These are phyloP conservation scores for Heterobasidion irregulare DNA, from an alignment of 1,284 basidiomycete species.

Conservation along the genomic window DNA sequence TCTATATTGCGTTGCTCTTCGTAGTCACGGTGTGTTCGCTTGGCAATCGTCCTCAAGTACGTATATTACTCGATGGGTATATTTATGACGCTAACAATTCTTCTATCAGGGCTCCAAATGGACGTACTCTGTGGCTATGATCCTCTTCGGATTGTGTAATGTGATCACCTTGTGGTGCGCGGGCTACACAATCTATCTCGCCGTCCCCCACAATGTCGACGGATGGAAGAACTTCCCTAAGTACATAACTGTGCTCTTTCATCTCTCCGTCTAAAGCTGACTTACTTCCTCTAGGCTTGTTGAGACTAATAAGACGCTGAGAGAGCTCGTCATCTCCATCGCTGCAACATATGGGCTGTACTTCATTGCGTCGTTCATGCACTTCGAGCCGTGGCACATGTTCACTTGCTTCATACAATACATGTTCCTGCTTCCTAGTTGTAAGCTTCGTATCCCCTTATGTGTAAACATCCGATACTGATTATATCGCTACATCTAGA, in stretches of 20 bases:
- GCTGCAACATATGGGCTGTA: conserved; percentile 87
- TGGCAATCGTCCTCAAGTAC: conserved; percentile 76
- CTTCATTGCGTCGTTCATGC: conserved; percentile 78
- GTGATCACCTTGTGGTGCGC: conserved; percentile 83
- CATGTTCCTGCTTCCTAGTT: conserved; percentile 72
- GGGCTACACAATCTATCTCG: conserved; percentile 79
- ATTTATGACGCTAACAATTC: neutral
- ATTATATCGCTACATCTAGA: conserved; percentile 32
- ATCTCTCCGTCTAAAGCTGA: conserved; percentile 1
- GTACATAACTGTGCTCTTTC: conserved; percentile 22
- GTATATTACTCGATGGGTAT: neutral
- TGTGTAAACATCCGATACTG: neutral
- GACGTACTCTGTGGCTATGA: conserved; percentile 69
- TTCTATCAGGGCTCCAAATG: conserved; percentile 64
- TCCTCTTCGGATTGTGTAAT: conserved; percentile 71
- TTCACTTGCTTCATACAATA: conserved; percentile 84
- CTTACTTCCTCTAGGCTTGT: conserved; percentile 37
- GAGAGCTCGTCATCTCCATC: conserved; percentile 74
- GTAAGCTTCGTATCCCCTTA: conserved; percentile 26
- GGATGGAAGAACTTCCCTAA: conserved; percentile 68
- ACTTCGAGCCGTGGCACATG: conserved; percentile 93
- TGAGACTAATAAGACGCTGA: conserved; percentile 59
- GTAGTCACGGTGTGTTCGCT: conserved; percentile 75
- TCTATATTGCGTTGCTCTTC: conserved; percentile 73
- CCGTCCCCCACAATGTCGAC: conserved; percentile 63